These are phyloP conservation scores for Moesziomyces aphidis DNA, from an alignment of 1,284 basidiomycete genomes.

Conservation along the genomic window DNA sequence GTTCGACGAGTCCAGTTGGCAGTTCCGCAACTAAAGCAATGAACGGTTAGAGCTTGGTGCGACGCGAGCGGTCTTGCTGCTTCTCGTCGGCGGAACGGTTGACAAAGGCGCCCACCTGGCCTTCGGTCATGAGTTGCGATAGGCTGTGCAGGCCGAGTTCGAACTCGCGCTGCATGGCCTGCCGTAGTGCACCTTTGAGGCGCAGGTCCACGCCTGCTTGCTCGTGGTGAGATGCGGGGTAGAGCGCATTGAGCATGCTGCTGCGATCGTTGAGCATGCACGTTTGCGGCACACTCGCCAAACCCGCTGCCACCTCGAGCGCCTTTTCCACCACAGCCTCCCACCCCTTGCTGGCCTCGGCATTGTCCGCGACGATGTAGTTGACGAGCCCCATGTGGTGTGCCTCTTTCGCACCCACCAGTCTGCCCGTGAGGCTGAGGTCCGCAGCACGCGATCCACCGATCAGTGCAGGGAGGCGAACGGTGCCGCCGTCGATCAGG, in stretches of 20 bases:
- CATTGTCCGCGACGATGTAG: conserved; percentile 9
- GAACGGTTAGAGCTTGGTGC: background rate
- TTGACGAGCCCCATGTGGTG: conserved; percentile 35
- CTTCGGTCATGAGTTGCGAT: conserved; percentile 27
- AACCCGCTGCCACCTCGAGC: conserved; percentile 16
- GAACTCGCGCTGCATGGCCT: conserved; percentile 40
- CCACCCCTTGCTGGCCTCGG: background rate
- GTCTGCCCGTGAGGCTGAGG: conserved; percentile 27
- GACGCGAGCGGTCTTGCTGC: conserved; percentile 6
- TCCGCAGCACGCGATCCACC: conserved; percentile 34
- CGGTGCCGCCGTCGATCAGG: conserved; percentile 42
- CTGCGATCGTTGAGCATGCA: conserved; percentile 47
- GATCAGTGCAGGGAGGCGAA: conserved; percentile 31
- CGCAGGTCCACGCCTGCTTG: conserved; percentile 18
- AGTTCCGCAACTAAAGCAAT: conserved; percentile 38
- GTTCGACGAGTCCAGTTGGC: conserved; percentile 61
- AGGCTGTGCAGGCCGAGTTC: conserved; percentile 34
- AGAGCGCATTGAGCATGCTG: conserved; percentile 32
- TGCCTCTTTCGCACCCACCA: conserved; percentile 28
- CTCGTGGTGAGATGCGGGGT: conserved; percentile 1
- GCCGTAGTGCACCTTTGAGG: conserved; percentile 28
- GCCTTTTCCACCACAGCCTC: conserved; percentile 22
- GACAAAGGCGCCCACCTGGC: conserved; percentile 35
- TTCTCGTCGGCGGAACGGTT: conserved; percentile 16
- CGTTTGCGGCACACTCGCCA: conserved; percentile 32